phyloP scores from a whole-genome alignment of 2,329 filamentous ascomycete species.

The Thielaviopsis populi region DNA sequence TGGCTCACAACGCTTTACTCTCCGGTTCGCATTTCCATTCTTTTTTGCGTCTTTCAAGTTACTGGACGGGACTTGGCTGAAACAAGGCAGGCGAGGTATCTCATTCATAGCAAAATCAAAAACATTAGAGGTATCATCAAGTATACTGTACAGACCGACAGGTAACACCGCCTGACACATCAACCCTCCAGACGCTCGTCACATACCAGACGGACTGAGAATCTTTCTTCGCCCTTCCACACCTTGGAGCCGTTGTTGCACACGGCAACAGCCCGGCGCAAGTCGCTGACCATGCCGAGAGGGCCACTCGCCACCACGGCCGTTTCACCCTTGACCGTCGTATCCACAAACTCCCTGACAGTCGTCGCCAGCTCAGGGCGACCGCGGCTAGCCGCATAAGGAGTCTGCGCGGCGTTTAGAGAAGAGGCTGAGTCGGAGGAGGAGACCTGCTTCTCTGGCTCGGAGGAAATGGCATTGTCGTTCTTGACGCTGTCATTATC shows the following conservation, averaged over 20 bases:
- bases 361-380: slow-evolving; percentile 32
- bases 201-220: slow-evolving; percentile 40
- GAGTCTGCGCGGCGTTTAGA: slow-evolving; percentile 5
- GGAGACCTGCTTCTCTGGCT: slow-evolving; percentile 17
- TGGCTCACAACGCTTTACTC: too few relatives aligned
- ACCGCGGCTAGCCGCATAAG: slow-evolving; percentile 21
- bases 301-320: slow-evolving; percentile 47
- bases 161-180: background rate
- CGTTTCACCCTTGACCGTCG: slow-evolving; percentile 34
- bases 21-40: too few relatives aligned
- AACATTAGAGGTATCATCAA: slow-evolving; percentile 11
- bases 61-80: background rate
- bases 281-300: slow-evolving; percentile 41
- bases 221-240: slow-evolving; percentile 42
- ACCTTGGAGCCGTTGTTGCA: slow-evolving; percentile 39
- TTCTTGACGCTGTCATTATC: background rate
- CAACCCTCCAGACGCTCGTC: slow-evolving; percentile 45
- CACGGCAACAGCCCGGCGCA: slow-evolving; percentile 37
- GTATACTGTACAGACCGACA: background rate
- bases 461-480: background rate
- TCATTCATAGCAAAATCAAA: slow-evolving; percentile 1
- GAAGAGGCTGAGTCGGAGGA: slow-evolving; percentile 21
- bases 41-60: too few relatives aligned
- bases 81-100: background rate
- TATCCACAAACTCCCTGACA: slow-evolving; percentile 34